A percentile compares a stretch with the other conserved stretches of the same genome.
phyloP scores from a whole-genome alignment of 1,284 basidiomycete species.

The Cutaneotrichosporon dermatis region DNA sequence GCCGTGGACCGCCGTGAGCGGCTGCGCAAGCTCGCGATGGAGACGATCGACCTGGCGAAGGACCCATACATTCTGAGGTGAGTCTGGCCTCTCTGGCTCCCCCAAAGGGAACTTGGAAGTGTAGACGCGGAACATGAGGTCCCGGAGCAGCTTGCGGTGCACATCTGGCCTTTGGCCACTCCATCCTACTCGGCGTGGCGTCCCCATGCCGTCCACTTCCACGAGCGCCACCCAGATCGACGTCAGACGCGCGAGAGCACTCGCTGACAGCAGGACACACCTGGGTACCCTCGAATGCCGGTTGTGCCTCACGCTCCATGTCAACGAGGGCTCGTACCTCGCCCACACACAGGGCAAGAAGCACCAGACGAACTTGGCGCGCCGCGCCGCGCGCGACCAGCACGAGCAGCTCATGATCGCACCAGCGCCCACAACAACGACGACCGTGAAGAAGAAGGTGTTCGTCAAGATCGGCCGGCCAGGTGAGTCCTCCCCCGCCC shows the following conservation, averaged over 20 bases:
- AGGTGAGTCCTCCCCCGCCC: not conserved
- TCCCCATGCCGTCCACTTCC: too few relatives aligned
- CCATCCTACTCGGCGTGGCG: too few relatives aligned
- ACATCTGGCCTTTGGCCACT: not conserved
- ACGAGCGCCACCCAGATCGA: too few relatives aligned
- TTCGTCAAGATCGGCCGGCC: conserved; percentile 97
- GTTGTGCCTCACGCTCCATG: conserved; percentile 94
- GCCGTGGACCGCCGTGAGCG: conserved; percentile 95
- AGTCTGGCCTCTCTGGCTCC: conserved; percentile 1
- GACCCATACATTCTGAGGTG: conserved; percentile 91
- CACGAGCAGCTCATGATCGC: conserved; percentile 87
- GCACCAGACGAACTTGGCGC: conserved; percentile 96
- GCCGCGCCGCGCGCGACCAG: conserved; percentile 90
- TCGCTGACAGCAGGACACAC: conserved; percentile 63
- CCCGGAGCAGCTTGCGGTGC: not conserved
- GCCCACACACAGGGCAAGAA: conserved; percentile 99
- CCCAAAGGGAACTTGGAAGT: too few relatives aligned
- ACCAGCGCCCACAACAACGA: conserved; percentile 57
- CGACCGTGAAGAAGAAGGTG: conserved; percentile 74
- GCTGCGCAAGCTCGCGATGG: conserved; percentile 86
- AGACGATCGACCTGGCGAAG: conserved; percentile 96
- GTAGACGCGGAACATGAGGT: too few relatives aligned
- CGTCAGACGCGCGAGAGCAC: not conserved
- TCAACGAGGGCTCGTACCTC: conserved; percentile 98
- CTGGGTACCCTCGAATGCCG: conserved; percentile 95